Evolutionary conservation across 164 flowering plant genomes (phyloP).

Genomic region (Kalanchoe fedtschenkoi): DNA sequence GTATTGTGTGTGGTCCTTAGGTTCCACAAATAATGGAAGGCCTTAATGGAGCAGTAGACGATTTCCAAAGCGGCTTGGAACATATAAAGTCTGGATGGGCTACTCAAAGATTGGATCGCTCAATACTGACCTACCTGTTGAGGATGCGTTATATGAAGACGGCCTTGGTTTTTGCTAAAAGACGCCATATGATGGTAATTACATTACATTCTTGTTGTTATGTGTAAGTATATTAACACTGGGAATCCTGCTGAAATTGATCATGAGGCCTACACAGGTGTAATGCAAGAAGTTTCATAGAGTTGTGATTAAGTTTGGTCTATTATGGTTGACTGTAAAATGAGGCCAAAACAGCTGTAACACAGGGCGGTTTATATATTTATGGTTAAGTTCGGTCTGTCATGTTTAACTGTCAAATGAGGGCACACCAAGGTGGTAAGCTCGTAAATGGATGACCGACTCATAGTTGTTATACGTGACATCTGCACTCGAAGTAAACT

Average conservation of each 20-base stretch:
- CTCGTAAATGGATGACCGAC: not conserved
- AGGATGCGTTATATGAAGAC: not conserved
- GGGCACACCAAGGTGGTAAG: not conserved
- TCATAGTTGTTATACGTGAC: not conserved
- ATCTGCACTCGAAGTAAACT: not conserved
- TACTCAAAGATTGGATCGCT: not conserved
- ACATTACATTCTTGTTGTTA: not conserved
- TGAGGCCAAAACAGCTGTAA: not conserved
- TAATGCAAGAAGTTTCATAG: not conserved
- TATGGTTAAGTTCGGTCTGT: not conserved
- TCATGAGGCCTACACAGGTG: not conserved
- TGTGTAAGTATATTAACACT: too few species aligned
- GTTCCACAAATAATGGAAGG: not conserved
- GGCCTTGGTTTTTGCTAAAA: not conserved
- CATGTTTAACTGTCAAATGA: not conserved
- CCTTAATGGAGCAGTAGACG: not conserved
- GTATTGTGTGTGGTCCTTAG: not conserved
- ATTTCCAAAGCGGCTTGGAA: not conserved
- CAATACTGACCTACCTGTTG: not conserved
- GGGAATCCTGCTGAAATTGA: too few species aligned
- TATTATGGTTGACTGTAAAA: not conserved
- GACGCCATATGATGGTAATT: not conserved
- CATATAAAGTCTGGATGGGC: not conserved
- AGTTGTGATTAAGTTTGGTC: not conserved
- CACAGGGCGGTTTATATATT: not conserved